Conservation (phyloP, 805 yeast genomes). For the Lachancea nothofagi region DNA sequence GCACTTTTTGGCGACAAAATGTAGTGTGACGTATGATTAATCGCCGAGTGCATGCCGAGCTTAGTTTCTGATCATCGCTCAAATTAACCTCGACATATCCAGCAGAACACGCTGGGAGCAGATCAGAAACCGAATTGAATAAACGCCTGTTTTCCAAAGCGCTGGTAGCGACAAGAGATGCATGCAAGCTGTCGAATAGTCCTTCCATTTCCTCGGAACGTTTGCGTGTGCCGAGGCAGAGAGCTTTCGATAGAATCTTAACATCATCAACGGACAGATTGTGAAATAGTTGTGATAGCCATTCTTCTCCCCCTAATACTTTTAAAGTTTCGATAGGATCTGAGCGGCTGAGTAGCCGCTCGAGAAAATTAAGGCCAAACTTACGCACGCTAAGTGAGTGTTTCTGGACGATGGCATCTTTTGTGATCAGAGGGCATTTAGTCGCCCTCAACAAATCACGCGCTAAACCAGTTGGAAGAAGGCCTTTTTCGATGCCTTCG, state of each 20-base stretch:
- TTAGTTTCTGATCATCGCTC: neutral
- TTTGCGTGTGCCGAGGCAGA: neutral
- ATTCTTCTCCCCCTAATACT: neutral
- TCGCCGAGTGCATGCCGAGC: neutral
- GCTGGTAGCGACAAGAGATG: neutral
- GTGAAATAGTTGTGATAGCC: neutral
- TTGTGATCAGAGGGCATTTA: neutral
- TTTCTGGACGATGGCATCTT: neutral
- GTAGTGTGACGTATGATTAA: neutral
- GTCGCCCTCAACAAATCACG: neutral
- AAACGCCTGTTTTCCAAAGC: neutral
- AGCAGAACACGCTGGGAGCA: neutral
- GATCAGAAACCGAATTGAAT: too few species aligned
- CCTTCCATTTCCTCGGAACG: neutral
- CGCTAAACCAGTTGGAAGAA: neutral
- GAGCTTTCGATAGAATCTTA: neutral
- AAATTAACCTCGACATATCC: neutral
- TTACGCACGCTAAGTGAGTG: neutral
- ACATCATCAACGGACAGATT: neutral
- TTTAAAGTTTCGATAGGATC: neutral
- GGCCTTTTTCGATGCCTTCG: neutral
- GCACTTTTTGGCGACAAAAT: neutral
- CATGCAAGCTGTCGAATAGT: neutral
- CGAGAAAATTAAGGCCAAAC: neutral
- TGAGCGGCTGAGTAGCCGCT: neutral